Base-by-base conservation (phyloP, 257 asterid genomes). In the Solanum chmielewskii region DNA sequence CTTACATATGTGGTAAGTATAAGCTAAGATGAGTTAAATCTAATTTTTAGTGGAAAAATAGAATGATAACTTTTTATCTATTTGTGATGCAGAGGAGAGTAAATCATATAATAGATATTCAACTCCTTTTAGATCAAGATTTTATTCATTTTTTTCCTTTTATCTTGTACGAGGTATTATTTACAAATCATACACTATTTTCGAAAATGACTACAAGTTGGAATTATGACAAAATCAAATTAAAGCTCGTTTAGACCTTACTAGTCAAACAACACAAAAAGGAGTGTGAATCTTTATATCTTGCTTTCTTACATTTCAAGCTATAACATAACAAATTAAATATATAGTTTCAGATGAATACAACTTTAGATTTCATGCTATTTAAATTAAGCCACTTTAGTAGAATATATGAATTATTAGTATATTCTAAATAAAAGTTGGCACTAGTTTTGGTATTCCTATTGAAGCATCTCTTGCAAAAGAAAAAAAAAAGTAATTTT, bases 401-500 rank as follows among this genome's bases (percentile, higher is more conserved):
- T 29, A 49, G 69, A 80, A 29, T 47, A 80, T 49, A 29, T 80
- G 44, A 29, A 18, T 13, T 62, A 62, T 4, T 62, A 62, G 68
- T 29, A 21, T 49, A 18, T 80, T 47, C 44, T 47, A 47, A 49
- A 29, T 49, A 80, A 80, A 80, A 80, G 44, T 80, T 47, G 41
- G 85, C 85, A 80, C 68, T 78, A 78, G 16, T 59, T 78, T 45
- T 27, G 84, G 66, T 78, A 84, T 87, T 77, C 45, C 74, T 87
- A 88, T 87, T 64, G 87, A 87, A 89, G 90, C 90, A 86, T 86
- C 88, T 90, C 69, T 84, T 87, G 91, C 75, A 75, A 86, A 85
- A 73, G 6, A 6, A 10, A 64, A 29, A 16, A 33, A 73, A 87
- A 87, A 29, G 42, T 68, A 77, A 21, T 25, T 39, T 78, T 47